phyloP scores from a whole-genome alignment of 1,284 basidiomycete genomes.

The Ceratobasidium papillatum region DNA sequence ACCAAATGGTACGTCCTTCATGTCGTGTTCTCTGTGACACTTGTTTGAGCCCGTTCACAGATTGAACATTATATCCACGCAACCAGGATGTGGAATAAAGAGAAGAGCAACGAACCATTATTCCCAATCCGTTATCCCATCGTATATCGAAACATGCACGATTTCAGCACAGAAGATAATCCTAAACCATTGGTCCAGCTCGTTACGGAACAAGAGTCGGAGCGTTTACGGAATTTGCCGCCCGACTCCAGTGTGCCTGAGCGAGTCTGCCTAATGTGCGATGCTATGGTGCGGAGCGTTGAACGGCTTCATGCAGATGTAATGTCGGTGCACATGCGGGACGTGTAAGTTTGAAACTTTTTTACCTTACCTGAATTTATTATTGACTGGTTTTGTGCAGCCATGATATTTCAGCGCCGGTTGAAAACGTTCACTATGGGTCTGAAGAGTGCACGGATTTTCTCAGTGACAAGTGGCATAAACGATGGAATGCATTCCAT shows the following conservation, averaged over 20 bases:
- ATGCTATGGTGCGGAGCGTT: too few relatives aligned
- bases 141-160: not conserved
- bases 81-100: not conserved
- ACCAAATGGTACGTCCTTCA: not conserved
- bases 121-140: not conserved
- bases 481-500: not conserved
- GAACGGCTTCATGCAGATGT: not conserved
- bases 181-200: not conserved
- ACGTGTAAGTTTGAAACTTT: not conserved
- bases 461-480: not conserved
- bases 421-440: not conserved
- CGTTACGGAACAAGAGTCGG: not conserved
- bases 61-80: not conserved
- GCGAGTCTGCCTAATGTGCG: too few relatives aligned
- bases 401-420: not conserved
- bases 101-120: not conserved
- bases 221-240: too few relatives aligned
- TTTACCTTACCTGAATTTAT: not conserved
- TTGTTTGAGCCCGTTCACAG: not conserved
- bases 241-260: too few relatives aligned
- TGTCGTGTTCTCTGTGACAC: too few relatives aligned
- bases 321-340: not conserved
- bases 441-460: not conserved
- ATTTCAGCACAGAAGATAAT: not conserved
- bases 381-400: not conserved